Evolutionary conservation across 768 basidiomycete species (phyloP).

Genomic region (Suillus subluteus): DNA sequence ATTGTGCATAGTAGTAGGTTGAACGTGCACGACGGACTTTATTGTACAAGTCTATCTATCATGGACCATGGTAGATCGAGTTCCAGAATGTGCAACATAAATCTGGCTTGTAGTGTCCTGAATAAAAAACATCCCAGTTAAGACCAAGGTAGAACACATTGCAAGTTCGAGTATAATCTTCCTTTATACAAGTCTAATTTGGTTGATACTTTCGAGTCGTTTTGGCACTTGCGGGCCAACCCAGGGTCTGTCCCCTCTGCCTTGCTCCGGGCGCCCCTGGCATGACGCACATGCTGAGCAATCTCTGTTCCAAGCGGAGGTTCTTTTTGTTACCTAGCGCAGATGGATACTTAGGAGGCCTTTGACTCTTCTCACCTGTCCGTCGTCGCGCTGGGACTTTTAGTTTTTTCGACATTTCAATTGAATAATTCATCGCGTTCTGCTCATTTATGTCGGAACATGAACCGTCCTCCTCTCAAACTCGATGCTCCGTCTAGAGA

Average conservation of each 20-base stretch:
- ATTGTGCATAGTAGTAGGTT: conserved; percentile 9
- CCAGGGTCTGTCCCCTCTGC: not conserved
- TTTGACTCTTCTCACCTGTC: not conserved
- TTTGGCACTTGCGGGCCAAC: not conserved
- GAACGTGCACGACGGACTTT: too few relatives aligned
- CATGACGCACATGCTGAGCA: not conserved
- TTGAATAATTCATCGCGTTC: too few relatives aligned
- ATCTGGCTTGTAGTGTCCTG: not conserved
- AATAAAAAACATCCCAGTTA: too few relatives aligned
- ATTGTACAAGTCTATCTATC: too few relatives aligned
- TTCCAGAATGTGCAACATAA: not conserved
- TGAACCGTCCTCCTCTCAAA: too few relatives aligned
- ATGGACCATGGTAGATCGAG: not conserved
- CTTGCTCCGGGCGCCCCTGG: not conserved
- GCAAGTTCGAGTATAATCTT: not conserved
- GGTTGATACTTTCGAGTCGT: not conserved
- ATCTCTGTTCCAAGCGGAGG: not conserved
- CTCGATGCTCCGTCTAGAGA: too few relatives aligned
- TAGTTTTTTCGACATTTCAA: too few relatives aligned
- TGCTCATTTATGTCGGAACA: too few relatives aligned
- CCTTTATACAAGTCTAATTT: not conserved
- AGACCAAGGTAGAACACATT: not conserved
- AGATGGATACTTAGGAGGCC: not conserved
- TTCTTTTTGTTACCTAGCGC: not conserved
- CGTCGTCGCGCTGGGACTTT: not conserved